Base-by-base conservation (phyloP, 1,139 yeast genomes). In the Yamadazyma friedrichii region DNA sequence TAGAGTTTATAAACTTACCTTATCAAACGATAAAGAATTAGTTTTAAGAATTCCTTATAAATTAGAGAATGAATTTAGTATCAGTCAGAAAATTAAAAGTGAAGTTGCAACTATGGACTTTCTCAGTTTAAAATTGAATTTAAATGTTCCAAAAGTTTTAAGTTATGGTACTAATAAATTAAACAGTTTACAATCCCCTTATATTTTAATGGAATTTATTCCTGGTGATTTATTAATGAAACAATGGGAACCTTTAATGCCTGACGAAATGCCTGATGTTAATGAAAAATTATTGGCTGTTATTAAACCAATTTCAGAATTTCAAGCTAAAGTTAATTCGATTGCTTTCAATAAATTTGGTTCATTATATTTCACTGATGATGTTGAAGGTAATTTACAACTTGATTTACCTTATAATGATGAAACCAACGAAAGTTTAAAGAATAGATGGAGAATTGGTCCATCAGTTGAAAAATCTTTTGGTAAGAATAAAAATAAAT, bases 101-200 rank as follows among this genome's bases (percentile, higher is more conserved):
- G 98, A 93, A 64, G 96, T 84, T 36, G 98, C 98, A 16, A 91
- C 98, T 1, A 70, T 86, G 70, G 97, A 91, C 61, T 91, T 87
- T 60, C 73, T 84, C 42, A 62, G 71, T 39, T 63, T 76, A 51
- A 82, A 81, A 51, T 59, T 81, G 32, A 69, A 67, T 2, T 59
- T 70, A 35, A 72, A 76, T 26, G 87, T 86, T 36, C 97, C 98
- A 33, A 79, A 78, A 50, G 86, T 88, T 9, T 64, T 83, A 41
- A 80, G 91, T 22, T 93, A 85, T 68, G 85, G 86, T 42, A 70
- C 80, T 29, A 76, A 80, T 41, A 65, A 74, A 28, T 61, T 74
- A 36, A 91, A 89, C 58, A 74, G 80, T 11, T 57, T 89, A 33
- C 78, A 80, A 42, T 64, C 80, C 35, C 96, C 95, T 35, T 93